Conservation (phyloP, 352 stramenopile species). For the Globisporangium nunn region DNA sequence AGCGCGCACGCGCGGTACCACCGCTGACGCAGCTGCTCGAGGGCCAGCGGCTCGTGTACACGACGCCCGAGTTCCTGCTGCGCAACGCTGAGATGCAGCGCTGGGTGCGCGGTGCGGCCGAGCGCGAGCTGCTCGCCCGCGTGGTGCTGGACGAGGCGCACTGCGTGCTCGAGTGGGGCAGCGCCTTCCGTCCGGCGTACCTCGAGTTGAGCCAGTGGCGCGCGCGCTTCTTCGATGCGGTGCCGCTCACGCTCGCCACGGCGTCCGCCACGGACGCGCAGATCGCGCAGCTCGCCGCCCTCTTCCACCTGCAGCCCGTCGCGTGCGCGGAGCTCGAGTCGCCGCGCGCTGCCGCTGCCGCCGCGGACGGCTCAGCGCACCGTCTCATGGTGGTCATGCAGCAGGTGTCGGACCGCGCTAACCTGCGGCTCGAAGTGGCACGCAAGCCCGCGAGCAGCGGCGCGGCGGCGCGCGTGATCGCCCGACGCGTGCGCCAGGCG, state of each 20-base stretch:
- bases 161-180: slow-evolving; percentile 76
- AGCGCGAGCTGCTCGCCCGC: slow-evolving; percentile 24
- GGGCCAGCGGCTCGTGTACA: slow-evolving; percentile 60
- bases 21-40: slow-evolving; percentile 31
- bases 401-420: slow-evolving; percentile 52
- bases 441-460: slow-evolving; percentile 25
- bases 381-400: slow-evolving; percentile 51
- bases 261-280: slow-evolving; percentile 61
- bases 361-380: not conserved
- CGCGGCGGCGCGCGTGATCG: slow-evolving; percentile 33
- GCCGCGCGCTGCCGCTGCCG: not conserved
- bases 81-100: slow-evolving; percentile 50
- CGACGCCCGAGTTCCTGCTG: slow-evolving; percentile 72
- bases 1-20: slow-evolving; percentile 2
- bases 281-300: slow-evolving; percentile 36
- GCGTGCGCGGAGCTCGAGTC: not conserved
- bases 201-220: slow-evolving; percentile 58
- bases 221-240: slow-evolving; percentile 25
- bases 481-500: slow-evolving; percentile 18
- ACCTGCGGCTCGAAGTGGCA: slow-evolving; percentile 53
- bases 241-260: slow-evolving; percentile 69
- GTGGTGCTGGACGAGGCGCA: slow-evolving; percentile 78
- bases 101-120: slow-evolving; percentile 27
- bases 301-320: slow-evolving; percentile 35
- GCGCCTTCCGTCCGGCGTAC: slow-evolving; percentile 67